Conservation (phyloP, 75 land plant genomes). For the Isoetes taiwanensis region DNA sequence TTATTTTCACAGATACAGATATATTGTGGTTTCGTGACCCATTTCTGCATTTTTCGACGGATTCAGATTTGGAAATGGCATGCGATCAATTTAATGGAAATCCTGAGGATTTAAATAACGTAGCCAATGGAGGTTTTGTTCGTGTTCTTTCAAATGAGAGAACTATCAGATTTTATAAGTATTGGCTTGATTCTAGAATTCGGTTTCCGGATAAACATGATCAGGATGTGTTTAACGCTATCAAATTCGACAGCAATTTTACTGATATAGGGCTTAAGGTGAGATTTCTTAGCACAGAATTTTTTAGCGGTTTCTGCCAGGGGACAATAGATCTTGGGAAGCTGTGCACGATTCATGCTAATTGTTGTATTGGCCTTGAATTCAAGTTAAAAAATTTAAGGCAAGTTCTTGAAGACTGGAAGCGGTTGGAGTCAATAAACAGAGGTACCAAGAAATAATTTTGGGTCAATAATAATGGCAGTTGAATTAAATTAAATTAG, state of each 20-base stretch:
- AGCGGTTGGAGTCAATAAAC: background rate
- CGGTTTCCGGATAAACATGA: background rate
- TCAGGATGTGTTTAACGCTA: slow-evolving; percentile 5
- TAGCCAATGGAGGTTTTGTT: background rate
- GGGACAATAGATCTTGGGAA: slow-evolving; percentile 15
- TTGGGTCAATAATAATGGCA: too few species aligned
- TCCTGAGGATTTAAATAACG: background rate
- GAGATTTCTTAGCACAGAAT: slow-evolving; percentile 35
- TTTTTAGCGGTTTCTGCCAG: slow-evolving; percentile 60
- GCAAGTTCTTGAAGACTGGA: slow-evolving; percentile 37
- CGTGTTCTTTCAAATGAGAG: background rate
- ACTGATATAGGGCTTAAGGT: slow-evolving; percentile 24
- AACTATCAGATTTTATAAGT: background rate
- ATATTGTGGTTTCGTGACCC: slow-evolving; percentile 3
- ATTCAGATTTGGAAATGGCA: background rate
- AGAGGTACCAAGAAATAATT: too few species aligned
- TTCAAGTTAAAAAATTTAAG: slow-evolving; percentile 40
- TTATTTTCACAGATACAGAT: slow-evolving; percentile 3
- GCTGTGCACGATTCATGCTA: slow-evolving; percentile 76
- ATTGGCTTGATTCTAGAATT: background rate
- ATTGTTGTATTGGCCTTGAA: slow-evolving; percentile 49
- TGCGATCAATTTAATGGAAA: slow-evolving; percentile 3
- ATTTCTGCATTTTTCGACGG: background rate
- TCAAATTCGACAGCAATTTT: background rate
- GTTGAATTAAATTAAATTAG: too few species aligned